Base-by-base conservation (phyloP, 176 grass and related monocot genomes). In the Cenchrus purpureus region DNA sequence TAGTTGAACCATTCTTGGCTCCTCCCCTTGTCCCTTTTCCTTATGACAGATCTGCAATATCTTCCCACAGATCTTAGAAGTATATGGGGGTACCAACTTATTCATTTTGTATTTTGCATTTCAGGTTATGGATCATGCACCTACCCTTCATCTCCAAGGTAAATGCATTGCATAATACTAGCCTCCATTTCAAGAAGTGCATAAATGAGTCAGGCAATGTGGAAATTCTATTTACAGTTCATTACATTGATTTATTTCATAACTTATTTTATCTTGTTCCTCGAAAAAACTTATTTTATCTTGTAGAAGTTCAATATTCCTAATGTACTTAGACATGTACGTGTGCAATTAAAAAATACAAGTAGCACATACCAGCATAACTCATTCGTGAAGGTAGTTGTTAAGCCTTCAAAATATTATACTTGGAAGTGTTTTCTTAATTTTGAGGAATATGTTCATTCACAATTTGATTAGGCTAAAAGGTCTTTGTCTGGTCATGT, bases 101-200 rank as follows among this genome's bases (percentile, higher is more conserved):
- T 42, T 62, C 82, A 2, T 45, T 15, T 55, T 13, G 45, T 4
- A 63, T 76, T 72, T 68, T 89, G 25, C 15, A 43, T 79, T 87
- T 63, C 80, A 91, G 80, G 85, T 70, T 87, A 84, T 80, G 85
- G 84, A 69, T 91, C 85, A 34, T 91, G 84, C 62, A 91, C 86
- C n/a, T 87, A 81, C 65, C 86, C 82, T 82, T 32, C 84, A 19
- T 86, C 87, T 15, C 68, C 75, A 72, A 83, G 88, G 88, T 90
- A 86, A 44, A 68, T 62, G 0, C 60, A 67, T 86, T 53, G 16
- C 1, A 79, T 58, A 51, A 1, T 52, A n/a, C 42, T 19, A 32
- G 7, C 15, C 42, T 43, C 76, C 14, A 29, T 68, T 68, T 49
- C 28, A 51, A 68, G 4, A 13, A 49, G 25, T 74, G 12, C 19